These are phyloP conservation scores for Microcyclospora pomicola DNA, from an alignment of 2,329 filamentous ascomycete genomes.

Conservation along the genomic window DNA sequence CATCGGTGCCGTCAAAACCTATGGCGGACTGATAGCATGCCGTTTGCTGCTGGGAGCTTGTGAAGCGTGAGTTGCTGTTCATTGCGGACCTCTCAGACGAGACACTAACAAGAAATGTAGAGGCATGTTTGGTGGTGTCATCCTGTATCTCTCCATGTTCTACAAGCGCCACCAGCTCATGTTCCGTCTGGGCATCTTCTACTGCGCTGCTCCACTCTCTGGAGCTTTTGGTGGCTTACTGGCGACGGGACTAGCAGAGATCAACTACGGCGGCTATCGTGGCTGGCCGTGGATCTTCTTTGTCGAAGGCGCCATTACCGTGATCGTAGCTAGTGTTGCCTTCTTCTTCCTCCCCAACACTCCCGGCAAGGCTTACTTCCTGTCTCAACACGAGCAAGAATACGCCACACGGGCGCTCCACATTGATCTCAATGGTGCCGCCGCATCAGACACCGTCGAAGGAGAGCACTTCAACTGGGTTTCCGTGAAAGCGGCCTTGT, in stretches of 20 bases:
- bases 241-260: conserved; percentile 29
- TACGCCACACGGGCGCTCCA: conserved; percentile 18
- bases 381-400: conserved; percentile 19
- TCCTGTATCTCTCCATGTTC: conserved; percentile 31
- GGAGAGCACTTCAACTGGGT: conserved; percentile 22
- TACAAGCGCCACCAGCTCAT: conserved; percentile 29
- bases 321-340: conserved; percentile 39
- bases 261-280: conserved; percentile 24
- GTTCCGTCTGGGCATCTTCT: conserved; percentile 25
- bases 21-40: conserved; percentile 27
- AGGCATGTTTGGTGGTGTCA: conserved; percentile 20
- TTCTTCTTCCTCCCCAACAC: conserved; percentile 42
- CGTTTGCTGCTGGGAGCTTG: conserved; percentile 29
- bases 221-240: conserved; percentile 31
- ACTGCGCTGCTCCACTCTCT: conserved; percentile 23
- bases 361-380: conserved; percentile 33
- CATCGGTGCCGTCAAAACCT: conserved; percentile 30
- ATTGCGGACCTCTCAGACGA: too few relatives aligned
- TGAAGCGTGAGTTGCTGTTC: conserved; percentile 15
- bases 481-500: conserved; percentile 19
- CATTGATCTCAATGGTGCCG: conserved; percentile 20
- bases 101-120: conserved; percentile 17
- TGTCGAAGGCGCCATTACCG: conserved; percentile 43
- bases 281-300: conserved; percentile 28
- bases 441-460: conserved; percentile 14